Evolutionary conservation across 345 rosid species (phyloP).

Genomic region (Clarkia xantiana): DNA sequence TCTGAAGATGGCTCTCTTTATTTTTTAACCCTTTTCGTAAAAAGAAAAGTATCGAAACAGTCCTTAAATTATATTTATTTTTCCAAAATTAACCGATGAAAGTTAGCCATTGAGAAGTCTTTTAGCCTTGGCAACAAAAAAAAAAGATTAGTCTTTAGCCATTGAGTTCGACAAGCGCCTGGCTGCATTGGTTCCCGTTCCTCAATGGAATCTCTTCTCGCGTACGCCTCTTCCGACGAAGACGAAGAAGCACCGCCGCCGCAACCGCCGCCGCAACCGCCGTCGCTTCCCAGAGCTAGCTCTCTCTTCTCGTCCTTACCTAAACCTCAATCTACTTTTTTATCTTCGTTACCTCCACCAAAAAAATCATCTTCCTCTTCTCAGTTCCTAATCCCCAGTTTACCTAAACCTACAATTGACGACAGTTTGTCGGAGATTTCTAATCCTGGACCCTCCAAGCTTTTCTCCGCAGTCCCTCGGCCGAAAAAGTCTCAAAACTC

Average conservation of each 20-base stretch:
- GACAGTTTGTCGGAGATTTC: not conserved
- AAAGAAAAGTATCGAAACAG: no score
- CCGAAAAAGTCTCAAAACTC: slow-evolving; percentile 23
- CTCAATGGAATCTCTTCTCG: slow-evolving; percentile 60
- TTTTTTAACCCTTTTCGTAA: no score
- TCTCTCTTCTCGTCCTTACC: slow-evolving; percentile 15
- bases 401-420: no score
- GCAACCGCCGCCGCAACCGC: slow-evolving; percentile 2
- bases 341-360: slow-evolving; percentile 34
- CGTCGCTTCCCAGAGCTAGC: not conserved
- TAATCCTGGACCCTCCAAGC: slow-evolving; percentile 4
- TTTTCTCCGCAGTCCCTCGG: slow-evolving; percentile 13
- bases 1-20: no score
- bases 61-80: no score
- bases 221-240: slow-evolving; percentile 75
- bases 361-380: slow-evolving; percentile 1
- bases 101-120: no score
- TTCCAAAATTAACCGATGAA: no score
- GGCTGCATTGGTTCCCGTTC: slow-evolving; percentile 2
- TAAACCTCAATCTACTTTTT: slow-evolving; percentile 17
- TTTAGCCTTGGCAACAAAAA: no score
- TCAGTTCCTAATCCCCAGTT: slow-evolving; percentile 4
- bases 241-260: slow-evolving; percentile 47
- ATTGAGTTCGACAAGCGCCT: no score
- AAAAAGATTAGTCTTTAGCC: no score